Conservation (phyloP, 2,329 filamentous ascomycete species). For the Coniella lustricola region DNA sequence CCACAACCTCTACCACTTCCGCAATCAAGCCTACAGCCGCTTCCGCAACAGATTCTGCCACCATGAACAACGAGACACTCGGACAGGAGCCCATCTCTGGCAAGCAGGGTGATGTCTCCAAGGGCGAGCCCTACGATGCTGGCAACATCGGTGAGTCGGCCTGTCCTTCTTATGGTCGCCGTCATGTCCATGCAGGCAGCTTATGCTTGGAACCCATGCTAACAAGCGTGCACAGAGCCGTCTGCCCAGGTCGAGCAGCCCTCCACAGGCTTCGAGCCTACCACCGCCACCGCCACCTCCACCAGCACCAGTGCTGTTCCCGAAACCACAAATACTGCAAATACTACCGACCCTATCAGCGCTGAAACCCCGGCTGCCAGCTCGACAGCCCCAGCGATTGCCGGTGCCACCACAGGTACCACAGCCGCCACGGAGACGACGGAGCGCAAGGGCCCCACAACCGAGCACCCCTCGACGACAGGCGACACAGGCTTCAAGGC, state of each 20-base stretch:
- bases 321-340: too few relatives aligned
- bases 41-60: slow-evolving; percentile 33
- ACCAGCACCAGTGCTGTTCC: too few relatives aligned
- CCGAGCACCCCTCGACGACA: slow-evolving; percentile 23
- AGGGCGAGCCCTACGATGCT: slow-evolving; percentile 68
- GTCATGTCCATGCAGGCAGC: too few relatives aligned
- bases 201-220: too few relatives aligned
- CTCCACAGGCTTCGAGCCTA: too few relatives aligned
- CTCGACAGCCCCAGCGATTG: neutral
- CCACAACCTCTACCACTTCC: too few relatives aligned
- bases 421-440: neutral
- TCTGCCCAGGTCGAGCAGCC: too few relatives aligned
- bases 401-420: neutral
- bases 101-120: slow-evolving; percentile 56
- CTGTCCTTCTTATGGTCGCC: too few relatives aligned
- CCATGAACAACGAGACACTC: slow-evolving; percentile 32
- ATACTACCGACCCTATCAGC: neutral
- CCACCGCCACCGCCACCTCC: too few relatives aligned
- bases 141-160: slow-evolving; percentile 56
- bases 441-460: slow-evolving; percentile 15
- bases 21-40: slow-evolving; percentile 8
- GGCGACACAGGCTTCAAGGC: slow-evolving; percentile 20
- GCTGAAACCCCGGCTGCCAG: neutral
- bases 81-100: slow-evolving; percentile 64
- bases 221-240: too few relatives aligned